These are phyloP conservation scores for Penicillium freii DNA, from an alignment of 2,329 filamentous ascomycete species.

Conservation along the genomic window DNA sequence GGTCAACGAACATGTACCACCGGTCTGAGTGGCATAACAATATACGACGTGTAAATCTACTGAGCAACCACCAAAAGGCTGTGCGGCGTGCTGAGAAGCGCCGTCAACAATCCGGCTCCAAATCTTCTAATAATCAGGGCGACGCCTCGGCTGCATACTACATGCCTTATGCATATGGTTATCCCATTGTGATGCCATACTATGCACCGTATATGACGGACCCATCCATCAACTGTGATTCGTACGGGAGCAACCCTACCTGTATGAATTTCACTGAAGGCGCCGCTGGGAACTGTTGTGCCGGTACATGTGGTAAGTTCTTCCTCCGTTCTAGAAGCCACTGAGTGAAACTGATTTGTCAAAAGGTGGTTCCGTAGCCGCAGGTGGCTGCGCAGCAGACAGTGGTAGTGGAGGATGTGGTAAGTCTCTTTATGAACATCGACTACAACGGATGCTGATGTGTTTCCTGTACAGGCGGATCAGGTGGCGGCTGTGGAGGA, in stretches of 20 bases:
- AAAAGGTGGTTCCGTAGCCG: constrained; percentile 11
- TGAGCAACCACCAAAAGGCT: constrained; percentile 52
- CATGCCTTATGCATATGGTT: constrained; percentile 46
- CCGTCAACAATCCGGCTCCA: constrained; percentile 33
- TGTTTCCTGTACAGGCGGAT: background rate
- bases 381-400: constrained; percentile 27
- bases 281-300: constrained; percentile 48
- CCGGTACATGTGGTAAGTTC: constrained; percentile 43
- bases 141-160: constrained; percentile 12
- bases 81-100: constrained; percentile 36
- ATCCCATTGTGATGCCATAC: constrained; percentile 45
- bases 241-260: constrained; percentile 47
- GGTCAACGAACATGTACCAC: constrained; percentile 17
- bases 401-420: constrained; percentile 24
- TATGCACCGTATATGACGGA: constrained; percentile 51
- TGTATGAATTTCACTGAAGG: constrained; percentile 45
- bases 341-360: background rate
- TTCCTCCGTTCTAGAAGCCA: background rate
- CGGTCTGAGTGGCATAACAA: constrained; percentile 18
- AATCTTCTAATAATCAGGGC: constrained; percentile 13
- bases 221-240: constrained; percentile 40
- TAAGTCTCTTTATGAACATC: background rate
- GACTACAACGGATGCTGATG: background rate
- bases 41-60: constrained; percentile 36
- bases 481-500: constrained; percentile 14